Conservation (phyloP, 108 stramenopile species). For the Stephanodiscus triporus region DNA sequence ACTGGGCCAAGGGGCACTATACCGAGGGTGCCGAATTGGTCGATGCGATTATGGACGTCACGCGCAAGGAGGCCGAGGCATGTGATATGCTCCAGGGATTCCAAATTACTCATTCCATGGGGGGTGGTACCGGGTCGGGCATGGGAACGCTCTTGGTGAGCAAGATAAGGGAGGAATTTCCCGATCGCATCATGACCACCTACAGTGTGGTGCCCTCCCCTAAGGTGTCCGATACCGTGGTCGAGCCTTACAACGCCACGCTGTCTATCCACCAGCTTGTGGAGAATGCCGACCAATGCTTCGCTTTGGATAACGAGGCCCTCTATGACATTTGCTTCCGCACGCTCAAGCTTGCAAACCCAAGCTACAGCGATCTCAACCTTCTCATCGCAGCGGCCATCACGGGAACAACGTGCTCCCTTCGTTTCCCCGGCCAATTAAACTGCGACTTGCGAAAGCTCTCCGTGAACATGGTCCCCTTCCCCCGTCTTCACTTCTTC, state of each 20-base stretch:
- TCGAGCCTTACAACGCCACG: slow-evolving; percentile 88
- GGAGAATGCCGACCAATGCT: slow-evolving; percentile 92
- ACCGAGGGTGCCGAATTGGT: slow-evolving; percentile 89
- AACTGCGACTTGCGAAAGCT: slow-evolving; percentile 86
- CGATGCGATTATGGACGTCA: slow-evolving; percentile 84
- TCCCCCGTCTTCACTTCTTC: slow-evolving; percentile 87
- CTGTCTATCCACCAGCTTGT: slow-evolving; percentile 90
- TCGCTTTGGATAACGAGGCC: slow-evolving; percentile 88
- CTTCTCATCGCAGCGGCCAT: slow-evolving; percentile 80
- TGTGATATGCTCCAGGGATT: slow-evolving; percentile 89
- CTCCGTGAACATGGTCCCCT: slow-evolving; percentile 83
- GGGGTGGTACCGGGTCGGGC: slow-evolving; percentile 85
- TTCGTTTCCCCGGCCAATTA: slow-evolving; percentile 83
- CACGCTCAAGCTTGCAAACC: slow-evolving; percentile 77
- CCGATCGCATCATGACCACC: slow-evolving; percentile 90
- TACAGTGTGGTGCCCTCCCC: slow-evolving; percentile 86
- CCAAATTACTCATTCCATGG: slow-evolving; percentile 89
- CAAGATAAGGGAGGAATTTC: slow-evolving; percentile 90
- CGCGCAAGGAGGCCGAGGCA: slow-evolving; percentile 87
- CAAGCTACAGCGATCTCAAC: slow-evolving; percentile 82
- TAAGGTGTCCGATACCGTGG: slow-evolving; percentile 85
- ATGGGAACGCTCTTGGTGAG: slow-evolving; percentile 87
- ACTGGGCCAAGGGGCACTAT: slow-evolving; percentile 93
- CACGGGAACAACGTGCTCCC: slow-evolving; percentile 78
- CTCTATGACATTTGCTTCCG: slow-evolving; percentile 90